Conservation (phyloP, 805 yeast genomes). For the Nakazawaea siamensis region DNA sequence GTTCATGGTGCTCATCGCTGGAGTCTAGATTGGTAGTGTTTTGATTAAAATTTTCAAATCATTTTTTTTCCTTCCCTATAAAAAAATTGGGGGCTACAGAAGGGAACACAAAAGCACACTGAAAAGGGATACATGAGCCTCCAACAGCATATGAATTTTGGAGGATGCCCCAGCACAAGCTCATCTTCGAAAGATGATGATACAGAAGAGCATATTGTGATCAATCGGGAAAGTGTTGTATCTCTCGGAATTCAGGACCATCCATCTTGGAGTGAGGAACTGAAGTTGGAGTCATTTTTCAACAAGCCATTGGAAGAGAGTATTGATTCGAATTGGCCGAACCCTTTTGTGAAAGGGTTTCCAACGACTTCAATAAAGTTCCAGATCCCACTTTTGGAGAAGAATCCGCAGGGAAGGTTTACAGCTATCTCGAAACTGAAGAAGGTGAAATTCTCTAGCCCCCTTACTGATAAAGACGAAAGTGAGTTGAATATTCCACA, state of each 20-base stretch:
- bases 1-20: background rate
- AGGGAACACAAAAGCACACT: too few species aligned
- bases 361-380: background rate
- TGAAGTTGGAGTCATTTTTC: too few species aligned
- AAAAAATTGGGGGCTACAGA: too few species aligned
- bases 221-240: background rate
- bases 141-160: background rate
- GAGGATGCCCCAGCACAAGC: conserved; percentile 7
- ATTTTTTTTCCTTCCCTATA: too few species aligned
- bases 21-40: too few species aligned
- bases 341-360: too few species aligned
- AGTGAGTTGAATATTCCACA: too few species aligned
- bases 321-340: too few species aligned
- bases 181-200: conserved; percentile 8
- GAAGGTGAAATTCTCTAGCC: conserved; percentile 9
- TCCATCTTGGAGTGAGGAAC: too few species aligned
- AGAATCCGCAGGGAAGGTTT: conserved; percentile 3
- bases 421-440: background rate
- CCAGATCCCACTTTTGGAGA: conserved; percentile 6
- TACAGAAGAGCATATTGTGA: conserved; percentile 3
- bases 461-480: conserved; percentile 3
- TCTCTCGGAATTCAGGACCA: conserved; percentile 3
- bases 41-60: too few species aligned
- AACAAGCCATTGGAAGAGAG: too few species aligned
- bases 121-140: too few species aligned